phyloP scores from a whole-genome alignment of 768 basidiomycete genomes.

The Dioszegia aurantiaca region DNA sequence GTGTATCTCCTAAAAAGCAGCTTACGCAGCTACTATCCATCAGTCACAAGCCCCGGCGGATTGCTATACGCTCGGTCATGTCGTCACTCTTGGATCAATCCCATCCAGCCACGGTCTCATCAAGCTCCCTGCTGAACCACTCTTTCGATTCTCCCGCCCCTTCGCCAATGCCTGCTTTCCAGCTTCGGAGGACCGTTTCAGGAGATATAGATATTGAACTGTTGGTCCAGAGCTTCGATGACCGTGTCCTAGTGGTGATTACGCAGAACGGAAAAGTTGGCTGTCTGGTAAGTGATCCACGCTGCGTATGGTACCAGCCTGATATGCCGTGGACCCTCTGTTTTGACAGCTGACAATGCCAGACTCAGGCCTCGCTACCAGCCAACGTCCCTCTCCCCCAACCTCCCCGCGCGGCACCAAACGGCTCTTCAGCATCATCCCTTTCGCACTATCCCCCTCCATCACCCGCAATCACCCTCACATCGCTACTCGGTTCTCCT shows the following conservation, averaged over 20 bases:
- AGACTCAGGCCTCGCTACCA: constrained; percentile 49
- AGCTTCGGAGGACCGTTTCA: constrained; percentile 59
- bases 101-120: constrained; percentile 10
- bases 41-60: no score
- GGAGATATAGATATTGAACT: constrained; percentile 67
- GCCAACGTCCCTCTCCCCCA: constrained; percentile 26
- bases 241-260: constrained; percentile 77
- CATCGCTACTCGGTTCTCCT: constrained; percentile 73
- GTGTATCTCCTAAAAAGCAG: no score
- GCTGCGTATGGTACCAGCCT: no score
- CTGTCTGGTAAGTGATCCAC: constrained; percentile 61
- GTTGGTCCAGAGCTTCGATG: constrained; percentile 72
- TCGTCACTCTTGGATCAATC: constrained; percentile 32
- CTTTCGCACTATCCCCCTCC: constrained; percentile 38
- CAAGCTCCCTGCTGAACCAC: background rate
- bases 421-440: constrained; percentile 10
- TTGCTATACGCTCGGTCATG: constrained; percentile 14
- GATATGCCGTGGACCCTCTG: no score
- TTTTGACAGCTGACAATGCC: background rate
- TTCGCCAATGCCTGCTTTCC: constrained; percentile 56
- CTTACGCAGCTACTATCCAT: no score
- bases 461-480: constrained; percentile 67
- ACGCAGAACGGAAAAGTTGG: constrained; percentile 91
- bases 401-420: constrained; percentile 19
- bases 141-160: background rate